phyloP scores from a whole-genome alignment of 106 monocot genomes.

The Amphibolis antarctica region DNA sequence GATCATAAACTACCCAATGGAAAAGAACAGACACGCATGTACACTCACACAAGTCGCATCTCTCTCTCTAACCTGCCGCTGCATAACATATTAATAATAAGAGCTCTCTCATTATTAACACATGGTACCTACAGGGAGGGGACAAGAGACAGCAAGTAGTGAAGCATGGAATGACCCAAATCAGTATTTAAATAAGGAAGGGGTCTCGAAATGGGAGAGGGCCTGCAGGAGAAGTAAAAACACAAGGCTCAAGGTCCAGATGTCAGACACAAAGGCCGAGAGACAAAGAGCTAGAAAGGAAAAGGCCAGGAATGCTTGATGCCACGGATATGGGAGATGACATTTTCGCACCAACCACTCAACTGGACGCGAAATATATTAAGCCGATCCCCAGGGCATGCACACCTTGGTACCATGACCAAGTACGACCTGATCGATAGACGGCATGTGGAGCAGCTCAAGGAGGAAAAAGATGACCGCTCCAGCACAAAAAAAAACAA shows the following conservation, averaged over 20 bases:
- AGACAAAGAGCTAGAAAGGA: neutral
- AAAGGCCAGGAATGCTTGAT: neutral
- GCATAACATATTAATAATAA: no score
- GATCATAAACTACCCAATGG: no score
- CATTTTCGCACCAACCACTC: constrained; percentile 2
- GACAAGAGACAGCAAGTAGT: neutral
- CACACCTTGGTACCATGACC: no score
- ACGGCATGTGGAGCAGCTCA: no score
- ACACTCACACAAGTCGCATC: no score
- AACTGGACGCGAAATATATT: neutral
- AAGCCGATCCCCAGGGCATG: neutral
- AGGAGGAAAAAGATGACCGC: neutral
- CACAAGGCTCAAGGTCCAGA: constrained; percentile 7
- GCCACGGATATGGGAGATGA: neutral
- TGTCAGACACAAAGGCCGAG: constrained; percentile 3
- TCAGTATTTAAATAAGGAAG: constrained; percentile 5
- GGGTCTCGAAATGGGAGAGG: constrained; percentile 8
- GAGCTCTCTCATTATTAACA: no score
- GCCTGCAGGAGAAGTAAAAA: neutral
- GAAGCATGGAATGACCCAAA: constrained; percentile 6
- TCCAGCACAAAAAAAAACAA: no score
- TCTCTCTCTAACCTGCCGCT: no score
- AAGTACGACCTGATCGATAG: no score
- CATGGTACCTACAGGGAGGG: neutral
- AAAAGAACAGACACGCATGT: no score